Evolutionary conservation across 148 eudicot species (phyloP).

Genomic region (Beta vulgaris): DNA sequence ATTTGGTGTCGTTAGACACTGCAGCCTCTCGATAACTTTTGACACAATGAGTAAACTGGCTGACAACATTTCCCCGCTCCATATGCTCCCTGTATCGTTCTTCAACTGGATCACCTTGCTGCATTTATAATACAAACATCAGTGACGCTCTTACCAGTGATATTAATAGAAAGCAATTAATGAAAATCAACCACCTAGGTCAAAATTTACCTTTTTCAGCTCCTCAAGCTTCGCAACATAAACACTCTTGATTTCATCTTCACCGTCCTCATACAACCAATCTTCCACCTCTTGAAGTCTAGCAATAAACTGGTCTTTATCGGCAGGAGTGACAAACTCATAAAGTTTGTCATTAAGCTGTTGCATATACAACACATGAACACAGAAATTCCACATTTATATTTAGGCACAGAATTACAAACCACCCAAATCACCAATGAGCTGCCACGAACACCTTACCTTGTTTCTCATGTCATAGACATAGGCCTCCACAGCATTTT

Average conservation of each 20-base stretch:
- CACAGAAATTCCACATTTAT: not conserved
- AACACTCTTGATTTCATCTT: conserved; percentile 92
- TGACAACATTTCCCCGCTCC: conserved; percentile 59
- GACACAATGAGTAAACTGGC: conserved; percentile 54
- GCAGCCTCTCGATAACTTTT: conserved; percentile 75
- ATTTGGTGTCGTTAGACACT: conserved; percentile 64
- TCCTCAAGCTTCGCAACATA: conserved; percentile 91
- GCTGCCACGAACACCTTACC: conserved; percentile 42
- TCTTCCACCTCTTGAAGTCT: conserved; percentile 85
- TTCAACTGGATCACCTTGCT: conserved; percentile 93
- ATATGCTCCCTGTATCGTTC: conserved; percentile 70
- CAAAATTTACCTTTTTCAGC: conserved; percentile 64
- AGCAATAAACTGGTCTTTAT: conserved; percentile 64
- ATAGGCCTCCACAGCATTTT: conserved; percentile 90
- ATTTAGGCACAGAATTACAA: not conserved
- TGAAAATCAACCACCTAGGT: not conserved
- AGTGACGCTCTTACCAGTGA: too few species aligned
- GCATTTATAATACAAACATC: conserved; percentile 9
- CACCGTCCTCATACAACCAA: conserved; percentile 97
- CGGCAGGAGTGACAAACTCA: conserved; percentile 65
- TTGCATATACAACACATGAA: conserved; percentile 29
- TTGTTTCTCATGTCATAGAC: conserved; percentile 92
- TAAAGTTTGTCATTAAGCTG: conserved; percentile 84
- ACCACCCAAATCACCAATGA: not conserved
- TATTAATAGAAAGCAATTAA: not conserved